Base-by-base conservation (phyloP, 169 alveolate genomes). In the Eimeria acervulina region DNA sequence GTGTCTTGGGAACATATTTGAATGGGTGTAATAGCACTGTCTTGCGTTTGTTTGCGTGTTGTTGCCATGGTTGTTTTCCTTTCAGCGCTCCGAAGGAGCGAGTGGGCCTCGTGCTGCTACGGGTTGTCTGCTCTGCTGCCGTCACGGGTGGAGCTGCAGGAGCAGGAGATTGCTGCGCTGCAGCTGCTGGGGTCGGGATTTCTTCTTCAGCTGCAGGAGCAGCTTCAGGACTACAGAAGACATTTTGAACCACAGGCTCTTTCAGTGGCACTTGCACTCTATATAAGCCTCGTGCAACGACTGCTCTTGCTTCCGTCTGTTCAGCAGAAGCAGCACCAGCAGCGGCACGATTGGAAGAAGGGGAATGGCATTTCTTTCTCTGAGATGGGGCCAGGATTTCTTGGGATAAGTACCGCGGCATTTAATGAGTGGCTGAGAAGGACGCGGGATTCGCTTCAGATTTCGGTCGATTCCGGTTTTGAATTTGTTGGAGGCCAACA, bases 121-220 rank as follows among this genome's bases (percentile, higher is more conserved):
- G 72, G 74, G 26, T 84, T 92, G 19, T 92, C 95, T 12, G 83
- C 91, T 26, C 47, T 84, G 42, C 84, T 92, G 52, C 95, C 95
- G 42, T 92, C 95, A 12, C 95, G 95, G 26, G 91, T 92, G 63
- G 95, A 92, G 84, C 52, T 92, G n/a, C 95, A 92, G 84, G 92
- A 92, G 91, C 89, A 92, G 70, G 95, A 92, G 52, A 42, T 68
- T 33, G 91, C 91, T 21, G 40, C 95, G 42, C 44, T 68, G n/a
- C 95, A 92, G 91, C 61, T 92, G 4, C 81, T 92, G 55, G 78
- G 84, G 42, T 28, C 38, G 2, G 74, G 59, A 17, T 92, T 92
- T 38, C 91, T 92, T n/a, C 84, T 92, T 42, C 90, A 74, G 68
- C 84, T 92, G 85, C 95, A 92, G 44, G 31, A 19, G 80, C 95